A percentile compares a stretch with the other conserved stretches of the same genome.
Conservation (phyloP, 805 yeast genomes). For the Candida ficus region DNA sequence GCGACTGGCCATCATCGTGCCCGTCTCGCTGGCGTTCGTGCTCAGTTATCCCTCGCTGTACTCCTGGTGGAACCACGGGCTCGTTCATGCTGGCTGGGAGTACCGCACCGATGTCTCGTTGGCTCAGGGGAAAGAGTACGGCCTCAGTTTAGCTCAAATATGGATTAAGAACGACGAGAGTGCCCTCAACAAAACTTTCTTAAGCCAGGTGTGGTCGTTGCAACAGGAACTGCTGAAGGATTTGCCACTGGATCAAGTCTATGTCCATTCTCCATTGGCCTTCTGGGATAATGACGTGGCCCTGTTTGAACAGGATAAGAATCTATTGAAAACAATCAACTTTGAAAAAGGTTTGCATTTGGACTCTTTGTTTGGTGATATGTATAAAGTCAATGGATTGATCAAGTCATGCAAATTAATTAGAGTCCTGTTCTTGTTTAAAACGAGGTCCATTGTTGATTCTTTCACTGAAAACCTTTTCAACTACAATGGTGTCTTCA, state of each 20-base stretch:
- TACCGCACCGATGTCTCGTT: too few species aligned
- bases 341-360: slow-evolving; percentile 23
- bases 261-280: slow-evolving; percentile 36
- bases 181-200: not conserved
- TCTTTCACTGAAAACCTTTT: too few species aligned
- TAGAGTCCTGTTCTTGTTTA: slow-evolving; percentile 31
- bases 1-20: too few species aligned
- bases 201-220: slow-evolving; percentile 20
- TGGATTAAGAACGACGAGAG: too few species aligned
- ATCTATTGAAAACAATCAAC: slow-evolving; percentile 37
- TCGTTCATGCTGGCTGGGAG: too few species aligned
- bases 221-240: slow-evolving; percentile 30
- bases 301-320: slow-evolving; percentile 27
- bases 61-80: too few species aligned
- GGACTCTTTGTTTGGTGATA: slow-evolving; percentile 32
- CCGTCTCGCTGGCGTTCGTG: too few species aligned
- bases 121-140: too few species aligned
- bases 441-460: slow-evolving; percentile 8
- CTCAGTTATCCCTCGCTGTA: too few species aligned
- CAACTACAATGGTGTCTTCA: too few species aligned
- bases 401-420: slow-evolving; percentile 36
- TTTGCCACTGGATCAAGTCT: slow-evolving; percentile 7
- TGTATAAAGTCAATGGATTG: slow-evolving; percentile 38
- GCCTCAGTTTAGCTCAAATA: too few species aligned
- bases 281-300: slow-evolving; percentile 36